Conservation (phyloP, 1,139 yeast genomes). For the Lodderomyces orthopsilosis region DNA sequence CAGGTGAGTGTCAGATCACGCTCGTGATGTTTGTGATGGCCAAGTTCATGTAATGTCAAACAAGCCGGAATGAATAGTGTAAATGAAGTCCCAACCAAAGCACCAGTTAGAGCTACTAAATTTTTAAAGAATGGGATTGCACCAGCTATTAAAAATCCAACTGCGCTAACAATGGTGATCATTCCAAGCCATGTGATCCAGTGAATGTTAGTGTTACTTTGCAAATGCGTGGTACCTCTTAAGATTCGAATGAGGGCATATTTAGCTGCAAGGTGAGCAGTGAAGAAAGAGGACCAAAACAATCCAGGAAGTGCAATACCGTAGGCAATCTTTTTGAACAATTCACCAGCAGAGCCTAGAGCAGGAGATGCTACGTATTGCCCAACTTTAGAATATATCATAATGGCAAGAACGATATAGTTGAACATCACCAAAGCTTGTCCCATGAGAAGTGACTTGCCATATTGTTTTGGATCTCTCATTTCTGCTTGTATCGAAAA, state of each 20-base stretch:
- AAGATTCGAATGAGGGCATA: background rate
- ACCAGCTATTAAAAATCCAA: background rate
- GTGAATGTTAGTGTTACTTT: background rate
- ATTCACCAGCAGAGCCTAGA: background rate
- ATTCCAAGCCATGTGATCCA: background rate
- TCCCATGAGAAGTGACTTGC: background rate
- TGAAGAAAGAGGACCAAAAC: background rate
- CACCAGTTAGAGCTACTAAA: background rate
- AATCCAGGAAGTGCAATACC: background rate
- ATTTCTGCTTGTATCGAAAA: background rate
- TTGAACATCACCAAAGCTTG: background rate
- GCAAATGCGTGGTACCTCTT: background rate
- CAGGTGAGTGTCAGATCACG: background rate
- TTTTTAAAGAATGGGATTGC: background rate
- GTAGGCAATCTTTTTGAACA: background rate
- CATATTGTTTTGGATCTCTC: background rate
- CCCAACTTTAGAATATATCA: background rate
- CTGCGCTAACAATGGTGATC: background rate
- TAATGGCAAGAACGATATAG: background rate
- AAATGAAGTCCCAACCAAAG: background rate
- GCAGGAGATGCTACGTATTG: slow-evolving; percentile 1
- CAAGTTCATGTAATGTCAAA: background rate
- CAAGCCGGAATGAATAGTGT: background rate
- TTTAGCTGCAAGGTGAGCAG: background rate
- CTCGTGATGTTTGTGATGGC: slow-evolving; percentile 1